Evolutionary conservation across 2,329 filamentous ascomycete genomes (phyloP).

Genomic region (Pseudogymnoascus sp.): DNA sequence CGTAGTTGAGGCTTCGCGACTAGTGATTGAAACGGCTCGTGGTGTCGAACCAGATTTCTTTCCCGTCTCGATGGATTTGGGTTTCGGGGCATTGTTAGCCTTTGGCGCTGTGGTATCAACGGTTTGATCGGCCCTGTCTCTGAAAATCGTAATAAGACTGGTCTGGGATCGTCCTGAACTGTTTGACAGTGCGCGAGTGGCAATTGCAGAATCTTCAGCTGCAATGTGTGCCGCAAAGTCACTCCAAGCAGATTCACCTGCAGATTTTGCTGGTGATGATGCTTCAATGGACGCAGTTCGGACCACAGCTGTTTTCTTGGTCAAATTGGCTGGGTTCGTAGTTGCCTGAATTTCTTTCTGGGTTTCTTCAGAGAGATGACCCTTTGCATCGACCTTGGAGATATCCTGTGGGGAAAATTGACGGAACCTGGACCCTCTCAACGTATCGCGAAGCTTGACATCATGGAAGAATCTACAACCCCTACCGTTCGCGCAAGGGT

Average conservation of each 20-base stretch:
- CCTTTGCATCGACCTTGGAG: not conserved
- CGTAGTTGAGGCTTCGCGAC: not conserved
- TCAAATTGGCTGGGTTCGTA: conserved; percentile 17
- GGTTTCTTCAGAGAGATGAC: not conserved
- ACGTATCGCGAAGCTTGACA: not conserved
- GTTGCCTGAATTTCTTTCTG: not conserved
- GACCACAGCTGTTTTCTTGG: conserved; percentile 35
- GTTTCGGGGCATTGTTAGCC: not conserved
- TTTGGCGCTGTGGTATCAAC: not conserved
- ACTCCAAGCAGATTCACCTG: conserved; percentile 17
- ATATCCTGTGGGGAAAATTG: not conserved
- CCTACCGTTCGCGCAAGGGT: not conserved
- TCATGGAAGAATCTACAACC: not conserved
- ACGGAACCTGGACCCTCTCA: not conserved
- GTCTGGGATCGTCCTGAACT: not conserved
- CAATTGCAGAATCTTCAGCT: not conserved
- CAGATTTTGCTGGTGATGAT: not conserved
- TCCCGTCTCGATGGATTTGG: not conserved
- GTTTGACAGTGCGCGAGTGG: not conserved
- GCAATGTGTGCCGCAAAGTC: not conserved
- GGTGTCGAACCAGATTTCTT: not conserved
- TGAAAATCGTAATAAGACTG: not conserved
- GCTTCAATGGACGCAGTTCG: conserved; percentile 34
- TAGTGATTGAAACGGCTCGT: not conserved
- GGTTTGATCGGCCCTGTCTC: not conserved